Percentiles rank a stretch among this genome's conserved stretches.
Conservation (phyloP, 805 yeast genomes). For the Torulaspora maleeae region DNA sequence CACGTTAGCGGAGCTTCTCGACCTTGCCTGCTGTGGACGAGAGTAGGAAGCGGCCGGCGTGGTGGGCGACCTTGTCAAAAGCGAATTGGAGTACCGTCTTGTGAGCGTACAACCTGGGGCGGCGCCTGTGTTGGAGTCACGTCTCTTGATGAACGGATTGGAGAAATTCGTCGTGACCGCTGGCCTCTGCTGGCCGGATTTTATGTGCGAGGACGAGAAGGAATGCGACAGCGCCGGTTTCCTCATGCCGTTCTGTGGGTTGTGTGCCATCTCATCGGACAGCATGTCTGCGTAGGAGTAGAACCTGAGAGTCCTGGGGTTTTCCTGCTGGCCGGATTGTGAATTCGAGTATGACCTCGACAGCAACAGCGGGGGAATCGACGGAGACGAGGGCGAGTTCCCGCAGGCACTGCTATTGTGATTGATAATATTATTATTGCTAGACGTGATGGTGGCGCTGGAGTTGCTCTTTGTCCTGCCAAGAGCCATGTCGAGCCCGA, state of each 20-base stretch:
- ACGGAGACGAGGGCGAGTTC: not conserved
- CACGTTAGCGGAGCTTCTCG: constrained; percentile 3
- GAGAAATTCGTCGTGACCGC: constrained; percentile 15
- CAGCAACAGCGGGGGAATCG: constrained; percentile 4
- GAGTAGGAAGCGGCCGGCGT: constrained; percentile 10
- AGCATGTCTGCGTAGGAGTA: constrained; percentile 79
- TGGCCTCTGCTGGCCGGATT: constrained; percentile 19
- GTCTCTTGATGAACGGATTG: constrained; percentile 21
- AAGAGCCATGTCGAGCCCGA: constrained; percentile 41
- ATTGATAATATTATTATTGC: constrained; percentile 2
- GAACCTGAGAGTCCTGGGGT: constrained; percentile 41
- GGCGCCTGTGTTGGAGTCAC: constrained; percentile 10
- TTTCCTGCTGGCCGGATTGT: constrained; percentile 20
- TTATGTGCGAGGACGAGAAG: constrained; percentile 34
- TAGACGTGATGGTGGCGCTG: constrained; percentile 16
- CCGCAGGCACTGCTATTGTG: not conserved
- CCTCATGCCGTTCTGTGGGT: constrained; percentile 38
- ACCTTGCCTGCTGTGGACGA: constrained; percentile 8
- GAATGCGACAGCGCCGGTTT: constrained; percentile 54
- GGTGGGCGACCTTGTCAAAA: constrained; percentile 23
- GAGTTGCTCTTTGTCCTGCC: constrained; percentile 37
- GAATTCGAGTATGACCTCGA: constrained; percentile 15
- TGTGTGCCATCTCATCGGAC: constrained; percentile 51
- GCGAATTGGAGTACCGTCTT: constrained; percentile 13
- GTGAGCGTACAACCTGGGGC: constrained; percentile 8